Evolutionary conservation across 2,329 filamentous ascomycete genomes (phyloP), one percentile per base, ranked within the genome.

Genomic region (Fusarium sp.): DNA sequence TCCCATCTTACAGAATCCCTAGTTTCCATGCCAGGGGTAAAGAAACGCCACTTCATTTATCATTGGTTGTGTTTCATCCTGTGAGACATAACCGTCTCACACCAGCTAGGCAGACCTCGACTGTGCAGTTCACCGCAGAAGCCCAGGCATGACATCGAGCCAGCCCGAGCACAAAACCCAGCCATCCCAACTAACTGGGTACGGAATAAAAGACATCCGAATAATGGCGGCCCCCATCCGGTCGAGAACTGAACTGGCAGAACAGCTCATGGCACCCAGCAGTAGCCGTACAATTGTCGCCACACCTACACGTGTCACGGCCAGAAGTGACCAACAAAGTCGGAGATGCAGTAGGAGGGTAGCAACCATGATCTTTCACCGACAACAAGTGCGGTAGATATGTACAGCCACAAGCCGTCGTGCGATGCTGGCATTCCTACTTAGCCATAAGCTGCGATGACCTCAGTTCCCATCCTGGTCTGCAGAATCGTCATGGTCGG

Each of bases 231-330:
- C 16, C 13, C 23, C 14, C 35, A 14, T 7, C n/a, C 14, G 14
- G 14, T n/a, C 11, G 23, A 30, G 25, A 27, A 10, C 45, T 25
- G 37, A 18, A 11, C 50, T 30, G 25, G 50, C 10, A 45, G 25
- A 64, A 57, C 50, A 57, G 23, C 37, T 43, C 62, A 57, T 30
- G n/a, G 27, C 10, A 20, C 20, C n/a, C 27, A n/a, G 27, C 45
- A 70, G 56, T 41, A 35, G 27, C 74, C 30, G 66, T 59, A 62
- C 37, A 45, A 7, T 27, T 14, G 57, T 56, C 62, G 62, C 66
- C 66, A 67, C 62, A 20, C 6, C 60, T 27, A 75, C 56, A 73
- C 69, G 69, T 74, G 56, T 75, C 50, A 69, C 68, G n/a, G 43
- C 13, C 48, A 67, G 59, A 54, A 65, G 58, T 54, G 66, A 43